These are phyloP conservation scores for Candida hispaniensis DNA, from an alignment of 805 yeast genomes.

Conservation along the genomic window DNA sequence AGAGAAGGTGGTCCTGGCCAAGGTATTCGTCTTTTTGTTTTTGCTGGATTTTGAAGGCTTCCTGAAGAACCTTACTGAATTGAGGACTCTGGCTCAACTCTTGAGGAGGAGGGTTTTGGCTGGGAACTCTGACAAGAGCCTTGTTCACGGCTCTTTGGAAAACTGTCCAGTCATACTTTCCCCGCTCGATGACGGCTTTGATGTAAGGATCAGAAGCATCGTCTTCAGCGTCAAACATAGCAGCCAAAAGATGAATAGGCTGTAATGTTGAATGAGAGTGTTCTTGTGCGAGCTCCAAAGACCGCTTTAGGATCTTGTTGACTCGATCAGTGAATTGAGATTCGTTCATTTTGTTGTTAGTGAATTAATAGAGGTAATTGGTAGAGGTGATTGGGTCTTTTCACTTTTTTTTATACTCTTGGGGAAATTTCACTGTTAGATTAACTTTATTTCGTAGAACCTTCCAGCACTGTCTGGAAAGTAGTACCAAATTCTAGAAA, in stretches of 20 bases:
- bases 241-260: constrained; percentile 88
- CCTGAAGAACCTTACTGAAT: constrained; percentile 62
- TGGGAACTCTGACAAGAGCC: constrained; percentile 71
- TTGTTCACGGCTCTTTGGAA: constrained; percentile 74
- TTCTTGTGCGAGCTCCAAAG: constrained; percentile 73
- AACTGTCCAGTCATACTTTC: constrained; percentile 74
- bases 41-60: constrained; percentile 65
- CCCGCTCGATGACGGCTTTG: constrained; percentile 73
- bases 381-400: too few species aligned
- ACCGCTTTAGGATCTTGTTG: constrained; percentile 63
- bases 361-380: constrained; percentile 1
- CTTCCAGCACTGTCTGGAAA: constrained; percentile 3
- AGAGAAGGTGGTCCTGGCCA: constrained; percentile 87
- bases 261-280: constrained; percentile 71
- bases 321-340: constrained; percentile 88
- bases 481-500: not conserved
- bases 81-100: constrained; percentile 66
- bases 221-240: constrained; percentile 64
- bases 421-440: constrained; percentile 2
- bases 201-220: constrained; percentile 46
- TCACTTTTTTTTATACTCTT: constrained; percentile 1
- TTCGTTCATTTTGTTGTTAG: constrained; percentile 17
- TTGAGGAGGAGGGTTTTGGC: constrained; percentile 81
- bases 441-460: constrained; percentile 2
- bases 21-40: constrained; percentile 85